A percentile compares a stretch with the other conserved stretches of the same genome.
Evolutionary conservation across 106 monocot genomes (phyloP).

Genomic region (Narthecium ossifragum): DNA sequence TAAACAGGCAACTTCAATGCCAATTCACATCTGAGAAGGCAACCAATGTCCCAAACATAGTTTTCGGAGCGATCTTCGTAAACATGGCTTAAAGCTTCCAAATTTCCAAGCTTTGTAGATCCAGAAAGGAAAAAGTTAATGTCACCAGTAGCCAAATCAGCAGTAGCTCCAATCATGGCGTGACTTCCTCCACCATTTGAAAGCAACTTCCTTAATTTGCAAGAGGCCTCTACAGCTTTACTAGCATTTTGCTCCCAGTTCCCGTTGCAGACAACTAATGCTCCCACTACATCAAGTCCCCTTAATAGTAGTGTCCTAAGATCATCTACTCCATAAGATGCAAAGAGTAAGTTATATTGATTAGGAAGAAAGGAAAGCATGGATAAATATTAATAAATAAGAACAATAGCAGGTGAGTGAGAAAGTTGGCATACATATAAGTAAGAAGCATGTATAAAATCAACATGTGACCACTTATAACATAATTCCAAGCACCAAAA

Average conservation of each 20-base stretch:
- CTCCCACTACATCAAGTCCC: slow-evolving; percentile 84
- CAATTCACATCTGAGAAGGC: slow-evolving; percentile 71
- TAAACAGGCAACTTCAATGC: slow-evolving; percentile 67
- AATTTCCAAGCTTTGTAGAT: slow-evolving; percentile 17
- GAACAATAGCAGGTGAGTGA: background rate
- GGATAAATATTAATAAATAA: background rate
- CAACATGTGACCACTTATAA: background rate
- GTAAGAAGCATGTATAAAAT: background rate
- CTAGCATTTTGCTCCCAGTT: slow-evolving; percentile 37
- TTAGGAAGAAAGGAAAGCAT: background rate
- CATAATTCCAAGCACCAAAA: background rate
- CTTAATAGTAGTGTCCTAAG: slow-evolving; percentile 50
- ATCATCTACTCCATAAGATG: slow-evolving; percentile 51
- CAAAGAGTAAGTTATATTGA: background rate
- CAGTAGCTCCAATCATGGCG: slow-evolving; percentile 51
- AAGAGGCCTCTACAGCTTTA: slow-evolving; percentile 47
- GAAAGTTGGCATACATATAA: background rate
- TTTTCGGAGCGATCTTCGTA: slow-evolving; percentile 59
- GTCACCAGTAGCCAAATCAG: slow-evolving; percentile 26
- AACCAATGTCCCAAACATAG: slow-evolving; percentile 72
- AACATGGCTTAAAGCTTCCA: slow-evolving; percentile 27
- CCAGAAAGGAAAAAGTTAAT: slow-evolving; percentile 50
- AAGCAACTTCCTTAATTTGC: slow-evolving; percentile 45
- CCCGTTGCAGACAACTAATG: slow-evolving; percentile 39
- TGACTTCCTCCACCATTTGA: slow-evolving; percentile 25